These are phyloP conservation scores for Colletotrichum falcatum DNA, from an alignment of 2,329 filamentous ascomycete species.

Conservation along the genomic window DNA sequence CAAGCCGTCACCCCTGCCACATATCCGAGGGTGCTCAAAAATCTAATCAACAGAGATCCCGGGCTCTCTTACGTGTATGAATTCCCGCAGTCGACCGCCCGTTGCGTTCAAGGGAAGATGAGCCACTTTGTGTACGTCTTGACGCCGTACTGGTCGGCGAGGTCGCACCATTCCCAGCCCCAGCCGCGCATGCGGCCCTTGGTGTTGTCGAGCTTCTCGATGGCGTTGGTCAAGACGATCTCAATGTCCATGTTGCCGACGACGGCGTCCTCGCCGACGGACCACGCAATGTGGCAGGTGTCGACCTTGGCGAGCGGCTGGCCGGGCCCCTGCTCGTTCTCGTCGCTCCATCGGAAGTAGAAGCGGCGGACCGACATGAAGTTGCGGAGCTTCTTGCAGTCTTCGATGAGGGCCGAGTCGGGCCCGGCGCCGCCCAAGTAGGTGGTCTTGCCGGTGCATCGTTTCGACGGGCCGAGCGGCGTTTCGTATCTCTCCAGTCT, in stretches of 20 bases:
- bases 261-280: background rate
- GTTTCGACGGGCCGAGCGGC: slow-evolving; percentile 25
- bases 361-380: slow-evolving; percentile 20
- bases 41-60: background rate
- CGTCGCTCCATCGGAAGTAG: slow-evolving; percentile 12
- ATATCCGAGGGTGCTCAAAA: background rate
- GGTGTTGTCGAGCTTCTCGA: slow-evolving; percentile 19
- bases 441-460: slow-evolving; percentile 15
- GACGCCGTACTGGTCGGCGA: slow-evolving; percentile 9
- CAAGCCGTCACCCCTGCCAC: background rate
- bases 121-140: slow-evolving; percentile 6
- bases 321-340: background rate
- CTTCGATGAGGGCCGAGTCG: slow-evolving; percentile 23
- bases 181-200: slow-evolving; percentile 21
- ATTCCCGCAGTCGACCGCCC: background rate
- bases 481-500: slow-evolving; percentile 12
- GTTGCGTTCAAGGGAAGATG: slow-evolving; percentile 12
- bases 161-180: slow-evolving; percentile 7
- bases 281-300: slow-evolving; percentile 24
- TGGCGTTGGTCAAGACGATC: slow-evolving; percentile 4
- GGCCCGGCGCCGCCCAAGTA: slow-evolving; percentile 22
- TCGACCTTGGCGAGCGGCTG: slow-evolving; percentile 25
- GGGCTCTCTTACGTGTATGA: background rate
- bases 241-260: slow-evolving; percentile 34
- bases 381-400: slow-evolving; percentile 26